These are phyloP conservation scores for Brassica rapa DNA, from an alignment of 345 rosid genomes.

Conservation along the genomic window DNA sequence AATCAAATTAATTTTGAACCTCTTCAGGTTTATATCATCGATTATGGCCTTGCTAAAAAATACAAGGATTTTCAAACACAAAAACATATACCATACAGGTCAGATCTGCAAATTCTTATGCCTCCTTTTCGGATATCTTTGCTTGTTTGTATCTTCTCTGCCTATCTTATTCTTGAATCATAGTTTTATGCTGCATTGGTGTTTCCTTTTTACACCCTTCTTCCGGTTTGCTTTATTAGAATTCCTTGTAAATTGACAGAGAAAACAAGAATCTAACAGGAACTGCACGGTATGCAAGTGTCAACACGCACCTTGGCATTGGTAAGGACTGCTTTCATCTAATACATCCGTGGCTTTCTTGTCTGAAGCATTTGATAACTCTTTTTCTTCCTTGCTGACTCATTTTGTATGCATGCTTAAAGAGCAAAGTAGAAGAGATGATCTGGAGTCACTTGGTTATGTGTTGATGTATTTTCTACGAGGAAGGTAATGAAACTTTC, in stretches of 20 bases:
- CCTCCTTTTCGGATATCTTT: too few species aligned
- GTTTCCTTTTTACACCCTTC: neutral
- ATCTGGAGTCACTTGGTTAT: constrained; percentile 97
- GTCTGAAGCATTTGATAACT: neutral
- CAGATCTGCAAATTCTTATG: neutral
- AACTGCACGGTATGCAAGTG: constrained; percentile 97
- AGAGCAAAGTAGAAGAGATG: constrained; percentile 99
- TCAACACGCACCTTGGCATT: constrained; percentile 95
- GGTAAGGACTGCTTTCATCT: constrained; percentile 48
- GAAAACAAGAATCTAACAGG: constrained; percentile 98
- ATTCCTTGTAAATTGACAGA: constrained; percentile 47
- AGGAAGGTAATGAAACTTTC: constrained; percentile 66
- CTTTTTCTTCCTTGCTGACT: constrained; percentile 1
- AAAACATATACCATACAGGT: constrained; percentile 46
- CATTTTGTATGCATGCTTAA: constrained; percentile 11
- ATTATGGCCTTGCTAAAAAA: constrained; percentile 47
- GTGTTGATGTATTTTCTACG: constrained; percentile 95
- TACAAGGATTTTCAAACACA: constrained; percentile 43
- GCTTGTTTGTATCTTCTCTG: too few species aligned
- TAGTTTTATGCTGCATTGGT: too few species aligned
- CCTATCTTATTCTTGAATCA: too few species aligned
- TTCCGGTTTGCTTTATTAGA: neutral
- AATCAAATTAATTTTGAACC: neutral
- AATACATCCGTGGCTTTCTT: neutral
- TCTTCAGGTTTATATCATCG: constrained; percentile 39